These are phyloP conservation scores for Fusarium sp. DNA, from an alignment of 2,329 filamentous ascomycete genomes.

Conservation along the genomic window DNA sequence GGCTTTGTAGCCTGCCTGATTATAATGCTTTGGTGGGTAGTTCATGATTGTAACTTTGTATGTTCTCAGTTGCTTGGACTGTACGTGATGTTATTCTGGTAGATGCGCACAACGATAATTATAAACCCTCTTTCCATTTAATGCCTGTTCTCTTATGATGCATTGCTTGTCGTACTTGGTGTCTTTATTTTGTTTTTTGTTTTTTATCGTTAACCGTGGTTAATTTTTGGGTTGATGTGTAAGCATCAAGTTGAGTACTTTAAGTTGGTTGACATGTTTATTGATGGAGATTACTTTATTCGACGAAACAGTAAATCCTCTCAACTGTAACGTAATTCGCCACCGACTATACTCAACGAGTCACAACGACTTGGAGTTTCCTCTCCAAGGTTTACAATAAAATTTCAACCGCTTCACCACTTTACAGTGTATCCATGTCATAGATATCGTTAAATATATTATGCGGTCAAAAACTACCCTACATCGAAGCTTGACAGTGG, in stretches of 20 bases:
- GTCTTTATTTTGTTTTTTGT: too few relatives aligned
- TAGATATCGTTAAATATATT: background rate
- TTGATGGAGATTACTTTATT: background rate
- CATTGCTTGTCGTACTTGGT: too few relatives aligned
- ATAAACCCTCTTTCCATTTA: background rate
- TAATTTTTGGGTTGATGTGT: background rate
- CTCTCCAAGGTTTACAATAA: background rate
- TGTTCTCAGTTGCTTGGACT: background rate
- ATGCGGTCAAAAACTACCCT: conserved; percentile 8
- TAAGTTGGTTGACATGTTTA: accelerated
- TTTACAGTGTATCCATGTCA: background rate
- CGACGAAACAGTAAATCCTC: background rate
- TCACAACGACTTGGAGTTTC: background rate
- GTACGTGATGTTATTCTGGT: background rate
- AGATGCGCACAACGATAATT: background rate
- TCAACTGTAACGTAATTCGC: background rate
- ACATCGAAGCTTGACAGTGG: background rate
- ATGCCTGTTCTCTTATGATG: too few relatives aligned
- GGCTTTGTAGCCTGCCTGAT: background rate
- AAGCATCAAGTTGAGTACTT: background rate
- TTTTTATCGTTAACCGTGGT: too few relatives aligned
- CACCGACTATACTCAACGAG: background rate
- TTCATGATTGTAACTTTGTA: background rate
- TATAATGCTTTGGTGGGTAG: background rate
- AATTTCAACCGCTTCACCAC: background rate